Percentiles rank a stretch among this genome's conserved stretches.
phyloP scores from a whole-genome alignment of 2,329 filamentous ascomycete genomes.

The Mycosphaerella arachidis region DNA sequence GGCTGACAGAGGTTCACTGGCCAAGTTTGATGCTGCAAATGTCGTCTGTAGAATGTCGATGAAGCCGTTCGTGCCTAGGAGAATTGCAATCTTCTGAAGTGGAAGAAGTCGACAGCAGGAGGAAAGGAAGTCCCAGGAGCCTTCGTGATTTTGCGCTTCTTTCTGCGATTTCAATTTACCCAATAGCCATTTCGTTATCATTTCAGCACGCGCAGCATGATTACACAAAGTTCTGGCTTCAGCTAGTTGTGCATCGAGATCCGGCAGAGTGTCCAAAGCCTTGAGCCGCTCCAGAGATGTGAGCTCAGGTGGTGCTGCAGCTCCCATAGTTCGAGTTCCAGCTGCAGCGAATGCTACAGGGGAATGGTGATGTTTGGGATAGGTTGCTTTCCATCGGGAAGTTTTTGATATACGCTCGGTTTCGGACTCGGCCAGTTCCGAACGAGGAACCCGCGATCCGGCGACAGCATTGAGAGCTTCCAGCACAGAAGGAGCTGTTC shows the following conservation, averaged over 20 bases:
- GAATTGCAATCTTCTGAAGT: conserved; percentile 63
- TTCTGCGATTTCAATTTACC: conserved; percentile 51
- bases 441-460: background rate
- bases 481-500: background rate
- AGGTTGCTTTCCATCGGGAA: background rate
- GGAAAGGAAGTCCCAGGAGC: conserved; percentile 56
- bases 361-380: background rate
- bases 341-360: background rate
- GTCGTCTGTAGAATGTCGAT: conserved; percentile 61
- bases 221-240: conserved; percentile 30
- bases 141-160: conserved; percentile 41
- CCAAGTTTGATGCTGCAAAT: conserved; percentile 11
- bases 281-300: conserved; percentile 37
- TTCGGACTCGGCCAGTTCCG: background rate
- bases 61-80: conserved; percentile 67
- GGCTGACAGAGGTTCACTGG: conserved; percentile 3
- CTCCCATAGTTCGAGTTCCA: conserved; percentile 10
- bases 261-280: conserved; percentile 33
- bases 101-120: conserved; percentile 63
- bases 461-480: conserved; percentile 1
- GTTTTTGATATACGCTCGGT: background rate
- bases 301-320: conserved; percentile 18
- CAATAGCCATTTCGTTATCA: conserved; percentile 63
- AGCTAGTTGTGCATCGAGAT: conserved; percentile 24
- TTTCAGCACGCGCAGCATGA: conserved; percentile 45